Percentiles rank a stretch among this genome's conserved stretches.
phyloP scores from a whole-genome alignment of 106 monocot species.

The Dendrobium catenatum region DNA sequence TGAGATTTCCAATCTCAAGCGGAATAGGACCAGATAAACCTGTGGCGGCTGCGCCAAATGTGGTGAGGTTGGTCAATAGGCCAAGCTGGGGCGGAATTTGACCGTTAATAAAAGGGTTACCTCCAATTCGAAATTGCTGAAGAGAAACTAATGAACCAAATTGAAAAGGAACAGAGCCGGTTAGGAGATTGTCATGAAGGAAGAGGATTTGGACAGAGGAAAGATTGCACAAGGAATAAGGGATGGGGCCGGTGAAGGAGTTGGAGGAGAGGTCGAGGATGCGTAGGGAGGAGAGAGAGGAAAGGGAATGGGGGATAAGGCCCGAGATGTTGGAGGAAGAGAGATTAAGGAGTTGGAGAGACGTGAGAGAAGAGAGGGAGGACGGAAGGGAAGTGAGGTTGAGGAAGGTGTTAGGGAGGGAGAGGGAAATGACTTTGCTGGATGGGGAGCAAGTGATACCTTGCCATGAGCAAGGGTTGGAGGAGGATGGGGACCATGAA shows the following conservation, averaged over 20 bases:
- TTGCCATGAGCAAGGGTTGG: slow-evolving; percentile 77
- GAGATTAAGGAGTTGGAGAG: slow-evolving; percentile 83
- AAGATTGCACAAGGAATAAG: slow-evolving; percentile 28
- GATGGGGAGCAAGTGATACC: slow-evolving; percentile 83
- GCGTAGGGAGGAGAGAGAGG: slow-evolving; percentile 40
- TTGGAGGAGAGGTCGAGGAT: slow-evolving; percentile 71
- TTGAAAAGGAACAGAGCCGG: slow-evolving; percentile 54
- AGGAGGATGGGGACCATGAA: slow-evolving; percentile 55
- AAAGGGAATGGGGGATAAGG: slow-evolving; percentile 31
- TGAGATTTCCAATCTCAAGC: slow-evolving; percentile 52
- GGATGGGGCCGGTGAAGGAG: slow-evolving; percentile 47
- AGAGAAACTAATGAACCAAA: slow-evolving; percentile 52
- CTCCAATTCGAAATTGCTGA: slow-evolving; percentile 82
- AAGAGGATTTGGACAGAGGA: slow-evolving; percentile 55
- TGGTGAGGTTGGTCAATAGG: slow-evolving; percentile 64
- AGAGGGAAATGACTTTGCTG: slow-evolving; percentile 69
- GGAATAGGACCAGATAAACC: slow-evolving; percentile 69
- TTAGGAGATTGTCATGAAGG: slow-evolving; percentile 63
- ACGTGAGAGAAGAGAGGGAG: slow-evolving; percentile 55
- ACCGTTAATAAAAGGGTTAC: slow-evolving; percentile 65
- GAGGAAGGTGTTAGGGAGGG: slow-evolving; percentile 85
- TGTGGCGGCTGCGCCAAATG: slow-evolving; percentile 82
- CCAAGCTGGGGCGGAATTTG: slow-evolving; percentile 66
- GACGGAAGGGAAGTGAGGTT: slow-evolving; percentile 74
- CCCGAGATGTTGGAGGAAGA: slow-evolving; percentile 71